Conservation (phyloP, 345 rosid genomes). For the Ricinus communis region DNA sequence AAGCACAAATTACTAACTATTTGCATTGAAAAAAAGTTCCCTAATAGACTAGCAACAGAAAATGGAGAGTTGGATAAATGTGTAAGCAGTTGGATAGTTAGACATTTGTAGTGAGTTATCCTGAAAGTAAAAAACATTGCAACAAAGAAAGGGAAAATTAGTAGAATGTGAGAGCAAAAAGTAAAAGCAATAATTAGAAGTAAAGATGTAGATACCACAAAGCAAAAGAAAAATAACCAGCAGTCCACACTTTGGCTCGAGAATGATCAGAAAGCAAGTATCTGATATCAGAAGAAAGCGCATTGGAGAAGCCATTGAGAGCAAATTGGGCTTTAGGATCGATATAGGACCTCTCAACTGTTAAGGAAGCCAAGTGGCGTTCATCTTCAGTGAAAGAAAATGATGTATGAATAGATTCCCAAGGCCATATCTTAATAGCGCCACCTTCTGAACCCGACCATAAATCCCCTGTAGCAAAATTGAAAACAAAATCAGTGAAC, state of each 20-base stretch:
- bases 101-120: background rate
- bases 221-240: conserved; percentile 69
- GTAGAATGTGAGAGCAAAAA: background rate
- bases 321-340: conserved; percentile 88
- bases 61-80: background rate
- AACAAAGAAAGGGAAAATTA: background rate
- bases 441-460: conserved; percentile 98
- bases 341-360: conserved; percentile 85
- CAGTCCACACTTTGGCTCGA: conserved; percentile 84
- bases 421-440: conserved; percentile 80
- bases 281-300: conserved; percentile 53
- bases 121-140: background rate
- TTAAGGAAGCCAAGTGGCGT: conserved; percentile 85
- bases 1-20: background rate
- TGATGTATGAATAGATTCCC: conserved; percentile 90
- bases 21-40: background rate
- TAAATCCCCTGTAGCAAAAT: conserved; percentile 65
- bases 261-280: conserved; percentile 68
- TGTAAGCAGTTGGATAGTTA: background rate
- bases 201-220: conserved; percentile 52
- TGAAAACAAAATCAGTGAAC: background rate
- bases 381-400: conserved; percentile 76
- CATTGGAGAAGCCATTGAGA: conserved; percentile 63
- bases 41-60: background rate
- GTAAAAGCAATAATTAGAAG: conserved; percentile 1